Evolutionary conservation across 768 basidiomycete genomes (phyloP), one percentile per base, ranked within the genome.

Genomic region (Tylopilus rubrobrunneus): DNA sequence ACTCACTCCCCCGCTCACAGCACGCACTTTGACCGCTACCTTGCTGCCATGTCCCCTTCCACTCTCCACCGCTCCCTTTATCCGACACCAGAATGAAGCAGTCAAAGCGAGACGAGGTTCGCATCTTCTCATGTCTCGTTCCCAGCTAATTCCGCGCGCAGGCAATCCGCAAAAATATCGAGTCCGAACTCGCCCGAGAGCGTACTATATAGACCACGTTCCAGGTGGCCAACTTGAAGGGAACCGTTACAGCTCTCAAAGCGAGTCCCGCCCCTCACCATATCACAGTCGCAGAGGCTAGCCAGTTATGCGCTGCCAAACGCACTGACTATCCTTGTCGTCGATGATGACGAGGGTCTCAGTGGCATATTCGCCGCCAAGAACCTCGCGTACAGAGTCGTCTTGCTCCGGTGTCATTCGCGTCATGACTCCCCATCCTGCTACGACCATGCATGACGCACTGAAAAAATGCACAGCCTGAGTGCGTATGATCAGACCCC

Each of bases 311-410:
- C 69, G 97, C 97, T 0, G 97, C 97, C 23, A 98, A 98, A 74
- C 76, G 97, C 60, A 98, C 96, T 0, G 97, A 99, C 67, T 99
- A 97, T 67, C n/a, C 82, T 99, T 40, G 97, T 99, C 52, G 96
- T 98, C 12, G 97, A 99, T 54, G 95, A 99, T 45, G 97, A 98
- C 41, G 97, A 98, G 64, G 93, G 95, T 29, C 78, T 99, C 52
- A 97, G 94, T 64, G 97, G 97, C 47, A 99, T 99, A 66, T 99
- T 99, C 68, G 98, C 97, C 25, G 97, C 97, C 34, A 99, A 99
- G 74, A 97, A 99, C 74, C 72, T 99, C 69, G 97, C 97, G 3
- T 99, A 97, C 76, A 81, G 97, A 58, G 96, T 96, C 68, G 92
- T 7, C 84, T 98, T 42, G 96, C 97, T 7, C 87, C 72, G 94